phyloP scores from a whole-genome alignment of 2,329 filamentous ascomycete genomes.

The Daldinia sp. region DNA sequence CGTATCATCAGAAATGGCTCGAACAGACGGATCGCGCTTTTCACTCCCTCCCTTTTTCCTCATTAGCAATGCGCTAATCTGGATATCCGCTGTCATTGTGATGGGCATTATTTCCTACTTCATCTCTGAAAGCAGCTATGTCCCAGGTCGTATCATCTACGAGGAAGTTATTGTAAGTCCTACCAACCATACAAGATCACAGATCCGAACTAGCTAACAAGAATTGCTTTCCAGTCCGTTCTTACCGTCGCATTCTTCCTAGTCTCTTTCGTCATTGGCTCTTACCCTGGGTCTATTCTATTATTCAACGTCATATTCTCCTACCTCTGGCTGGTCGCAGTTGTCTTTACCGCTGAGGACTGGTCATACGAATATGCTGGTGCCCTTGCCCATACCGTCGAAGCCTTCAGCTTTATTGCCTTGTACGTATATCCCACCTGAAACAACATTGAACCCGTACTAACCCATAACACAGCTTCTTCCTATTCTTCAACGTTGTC shows the following conservation, averaged over 20 bases:
- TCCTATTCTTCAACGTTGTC: conserved; percentile 52
- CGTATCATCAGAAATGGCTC: conserved; percentile 32
- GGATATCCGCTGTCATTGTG: conserved; percentile 53
- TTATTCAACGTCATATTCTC: conserved; percentile 55
- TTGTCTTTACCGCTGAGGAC: conserved; percentile 50
- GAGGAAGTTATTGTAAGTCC: conserved; percentile 51
- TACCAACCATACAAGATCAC: not conserved
- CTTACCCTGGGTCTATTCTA: conserved; percentile 45
- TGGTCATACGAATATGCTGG: conserved; percentile 46
- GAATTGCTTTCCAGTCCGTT: conserved; percentile 45
- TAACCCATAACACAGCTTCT: conserved; percentile 46
- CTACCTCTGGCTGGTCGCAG: conserved; percentile 53
- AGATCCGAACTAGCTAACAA: conserved; percentile 12
- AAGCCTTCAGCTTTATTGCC: conserved; percentile 54
- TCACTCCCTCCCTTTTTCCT: conserved; percentile 48
- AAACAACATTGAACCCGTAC: not conserved
- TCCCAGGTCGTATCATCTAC: conserved; percentile 49
- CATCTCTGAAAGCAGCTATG: conserved; percentile 40
- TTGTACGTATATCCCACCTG: conserved; percentile 46
- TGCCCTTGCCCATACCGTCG: conserved; percentile 46
- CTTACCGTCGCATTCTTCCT: conserved; percentile 52
- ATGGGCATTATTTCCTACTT: conserved; percentile 53
- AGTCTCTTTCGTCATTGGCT: conserved; percentile 49
- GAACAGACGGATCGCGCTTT: conserved; percentile 20
- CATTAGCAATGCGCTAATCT: conserved; percentile 48